phyloP scores from a whole-genome alignment of 2,329 filamentous ascomycete genomes.

The Lasiodiplodia gonubiensis region DNA sequence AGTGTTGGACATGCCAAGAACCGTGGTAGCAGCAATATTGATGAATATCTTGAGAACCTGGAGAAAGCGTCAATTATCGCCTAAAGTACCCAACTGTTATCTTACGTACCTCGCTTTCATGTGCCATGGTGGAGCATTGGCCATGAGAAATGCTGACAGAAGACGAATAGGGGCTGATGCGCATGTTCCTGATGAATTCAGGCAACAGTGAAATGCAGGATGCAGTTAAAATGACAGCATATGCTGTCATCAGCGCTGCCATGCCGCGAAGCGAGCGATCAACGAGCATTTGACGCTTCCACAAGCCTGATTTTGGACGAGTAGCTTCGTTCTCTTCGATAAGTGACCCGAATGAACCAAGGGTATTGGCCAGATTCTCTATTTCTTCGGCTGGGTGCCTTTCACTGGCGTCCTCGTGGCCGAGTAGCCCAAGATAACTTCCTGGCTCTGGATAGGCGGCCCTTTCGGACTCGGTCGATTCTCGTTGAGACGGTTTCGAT shows the following conservation, averaged over 20 bases:
- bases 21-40: constrained; percentile 39
- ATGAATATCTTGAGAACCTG: constrained; percentile 32
- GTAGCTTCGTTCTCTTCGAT: neutral
- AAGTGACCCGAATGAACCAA: neutral
- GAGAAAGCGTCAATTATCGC: neutral
- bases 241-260: constrained; percentile 34
- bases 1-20: constrained; percentile 41
- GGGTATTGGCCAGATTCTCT: neutral
- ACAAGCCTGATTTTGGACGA: constrained; percentile 31
- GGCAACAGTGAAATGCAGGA: neutral
- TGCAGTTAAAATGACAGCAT: constrained; percentile 31
- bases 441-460: neutral
- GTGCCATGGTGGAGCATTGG: neutral
- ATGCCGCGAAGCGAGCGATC: constrained; percentile 38
- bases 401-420: neutral
- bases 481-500: neutral
- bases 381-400: neutral
- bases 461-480: neutral
- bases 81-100: too few species aligned
- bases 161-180: neutral
- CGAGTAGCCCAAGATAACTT: neutral
- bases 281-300: constrained; percentile 39
- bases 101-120: neutral
- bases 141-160: neutral
- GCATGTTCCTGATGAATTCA: neutral